These are phyloP conservation scores for Clarireedia monteithiana DNA, from an alignment of 2,329 filamentous ascomycete species.

Conservation along the genomic window DNA sequence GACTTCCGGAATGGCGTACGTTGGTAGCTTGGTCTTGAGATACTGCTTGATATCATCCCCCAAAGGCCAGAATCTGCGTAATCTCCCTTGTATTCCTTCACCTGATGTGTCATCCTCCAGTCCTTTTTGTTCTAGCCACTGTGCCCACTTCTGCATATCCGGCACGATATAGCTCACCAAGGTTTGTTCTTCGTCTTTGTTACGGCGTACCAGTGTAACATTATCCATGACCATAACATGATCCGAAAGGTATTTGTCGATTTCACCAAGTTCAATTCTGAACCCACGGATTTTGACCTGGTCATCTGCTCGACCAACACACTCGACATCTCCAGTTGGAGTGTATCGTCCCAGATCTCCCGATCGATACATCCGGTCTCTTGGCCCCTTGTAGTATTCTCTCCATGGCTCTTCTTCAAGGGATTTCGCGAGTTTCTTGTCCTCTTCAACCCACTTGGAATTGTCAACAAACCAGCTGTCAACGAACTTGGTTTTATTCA, in stretches of 20 bases:
- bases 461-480: constrained; percentile 31
- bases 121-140: constrained; percentile 55
- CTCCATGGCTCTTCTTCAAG: constrained; percentile 65
- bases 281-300: constrained; percentile 97
- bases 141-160: constrained; percentile 64
- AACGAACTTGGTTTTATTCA: constrained; percentile 28
- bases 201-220: constrained; percentile 75
- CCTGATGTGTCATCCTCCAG: constrained; percentile 36
- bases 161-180: constrained; percentile 89
- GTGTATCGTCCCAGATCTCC: constrained; percentile 79
- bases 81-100: constrained; percentile 33
- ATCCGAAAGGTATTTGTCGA: constrained; percentile 73
- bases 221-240: constrained; percentile 74
- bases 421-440: constrained; percentile 53
- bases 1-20: constrained; percentile 68
- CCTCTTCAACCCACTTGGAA: constrained; percentile 27
- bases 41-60: constrained; percentile 52
- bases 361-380: constrained; percentile 79
- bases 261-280: constrained; percentile 89
- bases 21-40: constrained; percentile 63
- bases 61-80: constrained; percentile 36
- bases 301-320: constrained; percentile 72
- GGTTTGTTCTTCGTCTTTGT: constrained; percentile 77
- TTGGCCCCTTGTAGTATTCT: constrained; percentile 68
- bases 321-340: constrained; percentile 61